These are phyloP conservation scores for Nasturtium officinale DNA, from an alignment of 345 rosid species.

Conservation along the genomic window DNA sequence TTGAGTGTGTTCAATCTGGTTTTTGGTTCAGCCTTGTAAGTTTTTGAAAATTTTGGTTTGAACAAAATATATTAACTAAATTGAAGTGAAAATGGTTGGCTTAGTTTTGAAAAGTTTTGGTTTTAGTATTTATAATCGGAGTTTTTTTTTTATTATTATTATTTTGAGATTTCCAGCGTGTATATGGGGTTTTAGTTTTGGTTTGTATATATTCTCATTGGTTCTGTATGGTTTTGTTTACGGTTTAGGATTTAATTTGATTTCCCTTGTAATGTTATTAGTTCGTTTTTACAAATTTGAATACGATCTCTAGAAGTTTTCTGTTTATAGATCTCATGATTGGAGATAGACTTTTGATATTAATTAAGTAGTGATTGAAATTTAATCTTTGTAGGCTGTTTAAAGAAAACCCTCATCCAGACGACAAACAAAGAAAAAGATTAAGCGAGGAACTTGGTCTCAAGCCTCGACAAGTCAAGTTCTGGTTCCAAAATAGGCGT, in stretches of 20 bases:
- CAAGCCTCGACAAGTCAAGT: slow-evolving; percentile 95
- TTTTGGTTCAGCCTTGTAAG: background rate
- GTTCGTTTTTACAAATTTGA: background rate
- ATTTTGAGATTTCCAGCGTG: background rate
- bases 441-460: slow-evolving; percentile 92
- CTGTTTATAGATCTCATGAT: background rate
- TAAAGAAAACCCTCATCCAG: slow-evolving; percentile 95
- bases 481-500: slow-evolving; percentile 98
- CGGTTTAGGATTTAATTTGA: background rate
- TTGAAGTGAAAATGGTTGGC: background rate
- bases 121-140: background rate
- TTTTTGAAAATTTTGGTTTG: background rate
- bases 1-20: background rate
- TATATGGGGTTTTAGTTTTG: background rate
- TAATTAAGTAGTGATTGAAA: background rate
- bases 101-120: background rate
- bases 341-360: background rate
- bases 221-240: background rate
- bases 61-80: background rate
- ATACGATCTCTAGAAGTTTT: background rate
- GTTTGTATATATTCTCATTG: no score
- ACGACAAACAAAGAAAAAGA: slow-evolving; percentile 85
- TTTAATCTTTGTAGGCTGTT: slow-evolving; percentile 61
- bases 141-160: background rate
- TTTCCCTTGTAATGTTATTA: background rate